Evolutionary conservation across 2,329 filamentous ascomycete genomes (phyloP).

Genomic region (Fusarium duplospermum): DNA sequence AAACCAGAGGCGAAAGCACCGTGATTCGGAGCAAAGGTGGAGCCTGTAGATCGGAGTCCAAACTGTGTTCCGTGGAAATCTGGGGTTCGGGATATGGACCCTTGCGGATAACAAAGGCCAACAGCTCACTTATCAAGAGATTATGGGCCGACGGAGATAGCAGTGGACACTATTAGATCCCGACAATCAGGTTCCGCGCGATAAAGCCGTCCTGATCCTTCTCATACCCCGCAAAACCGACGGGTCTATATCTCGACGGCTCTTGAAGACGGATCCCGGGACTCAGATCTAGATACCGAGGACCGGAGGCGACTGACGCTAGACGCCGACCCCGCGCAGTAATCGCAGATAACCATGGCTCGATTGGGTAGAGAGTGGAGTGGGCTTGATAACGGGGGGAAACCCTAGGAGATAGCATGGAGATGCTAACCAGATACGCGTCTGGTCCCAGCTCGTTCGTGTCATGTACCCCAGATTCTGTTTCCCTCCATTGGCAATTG

Average conservation of each 20-base stretch:
- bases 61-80: conserved; percentile 14
- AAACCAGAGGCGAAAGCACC: background rate
- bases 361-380: conserved; percentile 7
- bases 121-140: background rate
- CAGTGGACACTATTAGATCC: background rate
- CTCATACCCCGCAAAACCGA: conserved; percentile 19
- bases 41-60: conserved; percentile 17
- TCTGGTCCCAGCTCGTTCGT: background rate
- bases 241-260: background rate
- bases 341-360: background rate
- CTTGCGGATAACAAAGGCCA: background rate
- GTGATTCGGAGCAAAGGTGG: background rate
- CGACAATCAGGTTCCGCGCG: background rate
- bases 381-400: background rate
- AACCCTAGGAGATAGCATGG: conserved; percentile 12
- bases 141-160: background rate
- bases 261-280: conserved; percentile 7
- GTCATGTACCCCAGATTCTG: background rate
- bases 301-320: background rate
- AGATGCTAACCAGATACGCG: background rate
- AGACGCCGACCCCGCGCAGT: background rate
- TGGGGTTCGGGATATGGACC: background rate
- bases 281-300: conserved; percentile 23
- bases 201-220: background rate
- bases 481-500: background rate